Evolutionary conservation across 2,329 filamentous ascomycete genomes (phyloP).

Genomic region (Apiospora aurea): DNA sequence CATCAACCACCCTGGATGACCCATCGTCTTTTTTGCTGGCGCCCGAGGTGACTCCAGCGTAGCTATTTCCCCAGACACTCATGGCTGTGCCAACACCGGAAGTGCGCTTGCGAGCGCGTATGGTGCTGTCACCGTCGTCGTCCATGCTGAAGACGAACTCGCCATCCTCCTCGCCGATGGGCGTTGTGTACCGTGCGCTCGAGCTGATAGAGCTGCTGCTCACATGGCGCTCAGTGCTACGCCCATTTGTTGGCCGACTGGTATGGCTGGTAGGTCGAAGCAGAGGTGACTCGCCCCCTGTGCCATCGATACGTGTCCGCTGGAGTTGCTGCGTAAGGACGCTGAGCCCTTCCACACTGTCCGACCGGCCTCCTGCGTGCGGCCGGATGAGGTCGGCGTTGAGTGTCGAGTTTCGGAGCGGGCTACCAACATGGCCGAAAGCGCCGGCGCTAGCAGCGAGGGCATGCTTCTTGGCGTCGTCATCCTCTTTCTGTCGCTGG

Average conservation of each 20-base stretch:
- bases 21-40: slow-evolving; percentile 38
- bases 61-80: slow-evolving; percentile 42
- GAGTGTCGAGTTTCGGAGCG: slow-evolving; percentile 68
- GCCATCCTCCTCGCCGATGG: slow-evolving; percentile 70
- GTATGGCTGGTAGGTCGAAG: slow-evolving; percentile 57
- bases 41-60: slow-evolving; percentile 40
- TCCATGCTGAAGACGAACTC: slow-evolving; percentile 73
- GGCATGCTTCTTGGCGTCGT: slow-evolving; percentile 55
- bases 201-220: slow-evolving; percentile 66
- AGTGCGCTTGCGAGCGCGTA: slow-evolving; percentile 55
- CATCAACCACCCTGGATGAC: slow-evolving; percentile 1
- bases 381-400: slow-evolving; percentile 59
- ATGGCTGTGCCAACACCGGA: slow-evolving; percentile 48
- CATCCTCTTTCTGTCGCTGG: slow-evolving; percentile 66
- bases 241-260: slow-evolving; percentile 50
- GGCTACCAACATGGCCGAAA: slow-evolving; percentile 72
- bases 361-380: slow-evolving; percentile 51
- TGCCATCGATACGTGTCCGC: slow-evolving; percentile 61
- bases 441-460: slow-evolving; percentile 53
- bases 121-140: slow-evolving; percentile 59
- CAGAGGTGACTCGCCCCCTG: slow-evolving; percentile 50
- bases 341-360: slow-evolving; percentile 60
- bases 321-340: slow-evolving; percentile 69
- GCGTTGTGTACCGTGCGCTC: slow-evolving; percentile 66
- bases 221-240: slow-evolving; percentile 61